Percentiles rank a stretch among this genome's conserved stretches.
These are phyloP conservation scores for Marchantia polymorpha DNA, from an alignment of 225 moss, liverwort and hornwort genomes.

Conservation along the genomic window DNA sequence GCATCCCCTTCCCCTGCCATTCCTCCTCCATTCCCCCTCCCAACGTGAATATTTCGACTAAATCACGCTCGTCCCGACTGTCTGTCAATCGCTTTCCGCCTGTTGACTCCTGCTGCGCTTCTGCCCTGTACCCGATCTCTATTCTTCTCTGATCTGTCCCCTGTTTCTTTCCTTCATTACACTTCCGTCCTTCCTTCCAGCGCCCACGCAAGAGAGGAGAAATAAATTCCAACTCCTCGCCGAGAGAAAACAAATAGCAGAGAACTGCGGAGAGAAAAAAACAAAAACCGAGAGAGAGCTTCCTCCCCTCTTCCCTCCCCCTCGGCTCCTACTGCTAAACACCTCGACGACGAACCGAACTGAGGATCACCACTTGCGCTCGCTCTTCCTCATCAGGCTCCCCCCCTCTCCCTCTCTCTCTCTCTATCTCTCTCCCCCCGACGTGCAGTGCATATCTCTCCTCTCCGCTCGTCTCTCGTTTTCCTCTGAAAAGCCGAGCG, in stretches of 20 bases:
- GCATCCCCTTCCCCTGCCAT: slow-evolving; percentile 29
- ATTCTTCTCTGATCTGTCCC: slow-evolving; percentile 3
- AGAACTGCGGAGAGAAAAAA: slow-evolving; percentile 6
- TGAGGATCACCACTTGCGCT: background rate
- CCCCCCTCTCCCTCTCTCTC: background rate
- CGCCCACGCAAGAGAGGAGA: background rate
- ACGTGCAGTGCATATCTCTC: background rate
- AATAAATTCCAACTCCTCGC: background rate
- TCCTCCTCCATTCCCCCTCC: slow-evolving; percentile 24
- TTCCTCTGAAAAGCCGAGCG: slow-evolving; percentile 13
- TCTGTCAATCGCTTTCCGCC: background rate
- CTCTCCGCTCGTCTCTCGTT: background rate
- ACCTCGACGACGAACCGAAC: slow-evolving; percentile 5
- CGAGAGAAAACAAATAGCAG: background rate
- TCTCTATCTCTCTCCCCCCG: background rate
- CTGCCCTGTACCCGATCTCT: background rate
- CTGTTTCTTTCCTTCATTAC: slow-evolving; percentile 7
- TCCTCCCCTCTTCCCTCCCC: slow-evolving; percentile 3
- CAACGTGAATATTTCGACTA: background rate
- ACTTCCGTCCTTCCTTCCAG: slow-evolving; percentile 3
- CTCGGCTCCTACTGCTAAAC: slow-evolving; percentile 3
- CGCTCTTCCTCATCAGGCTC: background rate
- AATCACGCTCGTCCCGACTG: background rate
- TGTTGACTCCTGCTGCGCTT: background rate
- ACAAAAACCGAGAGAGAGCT: background rate